Evolutionary conservation across 225 moss, liverwort and hornwort genomes (phyloP).

Genomic region (Rhytidiadelphus loreus): DNA sequence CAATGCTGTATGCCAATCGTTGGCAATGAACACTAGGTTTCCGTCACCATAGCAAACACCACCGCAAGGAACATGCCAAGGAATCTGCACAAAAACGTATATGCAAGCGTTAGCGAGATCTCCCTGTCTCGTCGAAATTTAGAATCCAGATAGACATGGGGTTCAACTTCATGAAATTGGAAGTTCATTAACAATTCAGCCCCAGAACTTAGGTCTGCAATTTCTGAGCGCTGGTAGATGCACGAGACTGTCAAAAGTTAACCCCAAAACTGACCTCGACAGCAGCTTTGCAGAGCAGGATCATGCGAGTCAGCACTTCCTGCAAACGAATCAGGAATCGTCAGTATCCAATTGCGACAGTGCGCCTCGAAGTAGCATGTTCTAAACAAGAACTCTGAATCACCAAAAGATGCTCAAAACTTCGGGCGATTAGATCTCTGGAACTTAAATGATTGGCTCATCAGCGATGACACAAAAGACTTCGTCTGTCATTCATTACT

Average conservation of each 20-base stretch:
- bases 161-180: neutral
- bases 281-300: slow-evolving; percentile 77
- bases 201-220: neutral
- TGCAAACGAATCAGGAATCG: slow-evolving; percentile 9
- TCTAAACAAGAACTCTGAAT: neutral
- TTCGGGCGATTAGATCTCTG: neutral
- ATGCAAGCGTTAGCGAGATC: neutral
- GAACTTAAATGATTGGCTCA: neutral
- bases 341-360: neutral
- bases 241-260: neutral
- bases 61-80: slow-evolving; percentile 88
- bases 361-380: neutral
- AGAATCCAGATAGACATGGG: neutral
- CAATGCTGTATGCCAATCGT: slow-evolving; percentile 84
- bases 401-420: neutral
- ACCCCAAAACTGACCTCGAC: slow-evolving; percentile 49
- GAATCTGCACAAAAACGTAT: slow-evolving; percentile 37
- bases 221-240: neutral
- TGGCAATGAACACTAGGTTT: slow-evolving; percentile 77
- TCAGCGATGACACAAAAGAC: neutral
- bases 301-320: slow-evolving; percentile 71
- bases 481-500: neutral
- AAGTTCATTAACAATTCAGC: neutral
- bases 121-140: neutral
- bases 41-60: slow-evolving; percentile 77